Conservation (phyloP, 306 rosid genomes). For the Inga leiocalycina region DNA sequence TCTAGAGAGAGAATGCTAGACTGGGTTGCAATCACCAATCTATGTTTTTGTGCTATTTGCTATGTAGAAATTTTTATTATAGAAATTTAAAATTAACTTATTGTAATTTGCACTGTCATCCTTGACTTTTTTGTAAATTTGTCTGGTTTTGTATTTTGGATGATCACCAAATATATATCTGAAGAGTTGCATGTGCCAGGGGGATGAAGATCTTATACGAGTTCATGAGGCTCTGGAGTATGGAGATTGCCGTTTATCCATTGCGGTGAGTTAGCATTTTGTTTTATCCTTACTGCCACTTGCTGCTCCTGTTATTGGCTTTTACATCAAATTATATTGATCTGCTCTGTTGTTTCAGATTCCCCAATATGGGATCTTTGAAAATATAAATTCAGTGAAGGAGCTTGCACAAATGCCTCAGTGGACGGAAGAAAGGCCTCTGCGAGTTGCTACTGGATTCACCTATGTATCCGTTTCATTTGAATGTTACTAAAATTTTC, state of each 20-base stretch:
- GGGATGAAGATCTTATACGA: constrained; percentile 70
- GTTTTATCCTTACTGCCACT: not conserved
- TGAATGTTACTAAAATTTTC: not conserved
- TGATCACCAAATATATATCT: constrained; percentile 3
- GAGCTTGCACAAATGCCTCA: constrained; percentile 90
- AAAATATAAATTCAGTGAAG: constrained; percentile 72
- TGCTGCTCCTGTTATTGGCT: not conserved
- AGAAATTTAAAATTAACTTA: not conserved
- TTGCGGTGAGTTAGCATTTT: constrained; percentile 69
- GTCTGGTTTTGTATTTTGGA: not conserved
- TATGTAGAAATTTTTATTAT: not conserved
- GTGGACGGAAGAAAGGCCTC: constrained; percentile 79
- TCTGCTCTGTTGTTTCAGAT: constrained; percentile 54
- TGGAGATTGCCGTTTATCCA: constrained; percentile 81
- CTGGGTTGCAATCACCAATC: not conserved
- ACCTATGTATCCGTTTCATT: constrained; percentile 57
- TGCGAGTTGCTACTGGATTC: constrained; percentile 95
- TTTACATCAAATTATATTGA: constrained; percentile 1
- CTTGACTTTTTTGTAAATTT: not conserved
- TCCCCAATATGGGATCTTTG: constrained; percentile 89
- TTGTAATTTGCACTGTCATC: not conserved
- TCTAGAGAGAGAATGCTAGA: not conserved
- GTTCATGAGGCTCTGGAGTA: constrained; percentile 88
- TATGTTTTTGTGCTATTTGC: not conserved
- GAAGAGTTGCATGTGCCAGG: constrained; percentile 48